These are phyloP conservation scores for Ballota nigra DNA, from an alignment of 257 asterid species.

Conservation along the genomic window DNA sequence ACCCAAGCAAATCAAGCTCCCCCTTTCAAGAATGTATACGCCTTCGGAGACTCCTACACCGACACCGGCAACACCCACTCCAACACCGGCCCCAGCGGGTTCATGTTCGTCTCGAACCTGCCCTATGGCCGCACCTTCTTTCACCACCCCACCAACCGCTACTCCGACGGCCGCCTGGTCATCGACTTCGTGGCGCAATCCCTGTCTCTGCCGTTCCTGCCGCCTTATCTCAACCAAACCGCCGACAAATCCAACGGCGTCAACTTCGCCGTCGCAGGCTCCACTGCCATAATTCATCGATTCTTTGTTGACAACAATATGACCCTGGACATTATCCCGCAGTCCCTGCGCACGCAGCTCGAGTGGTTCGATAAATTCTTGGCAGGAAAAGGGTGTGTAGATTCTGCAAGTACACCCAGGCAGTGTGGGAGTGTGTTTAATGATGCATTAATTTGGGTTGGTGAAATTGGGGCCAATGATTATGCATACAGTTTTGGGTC, in stretches of 20 bases:
- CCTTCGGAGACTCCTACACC: constrained; percentile 90
- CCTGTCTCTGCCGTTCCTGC: constrained; percentile 57
- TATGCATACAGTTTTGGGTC: constrained; percentile 71
- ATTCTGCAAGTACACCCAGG: constrained; percentile 10
- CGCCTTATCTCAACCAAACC: constrained; percentile 44
- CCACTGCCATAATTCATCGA: constrained; percentile 48
- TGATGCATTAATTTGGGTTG: constrained; percentile 55
- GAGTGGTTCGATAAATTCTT: constrained; percentile 39
- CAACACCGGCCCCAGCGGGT: constrained; percentile 62
- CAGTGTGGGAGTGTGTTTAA: constrained; percentile 30
- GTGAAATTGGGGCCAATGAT: constrained; percentile 65
- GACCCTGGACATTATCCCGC: constrained; percentile 41
- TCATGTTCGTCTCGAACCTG: constrained; percentile 64
- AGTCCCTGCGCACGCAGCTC: constrained; percentile 47
- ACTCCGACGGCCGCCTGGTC: constrained; percentile 84
- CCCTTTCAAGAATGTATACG: constrained; percentile 59
- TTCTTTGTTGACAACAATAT: constrained; percentile 47
- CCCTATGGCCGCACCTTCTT: constrained; percentile 85
- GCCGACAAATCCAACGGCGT: constrained; percentile 42
- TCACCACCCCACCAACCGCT: constrained; percentile 84
- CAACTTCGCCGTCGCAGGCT: constrained; percentile 78
- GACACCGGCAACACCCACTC: constrained; percentile 93
- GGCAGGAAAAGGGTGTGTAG: constrained; percentile 31
- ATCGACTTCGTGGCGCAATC: constrained; percentile 67
- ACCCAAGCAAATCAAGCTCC: background rate